phyloP scores from a whole-genome alignment of 2,329 filamentous ascomycete species.

The Nigrograna mackinnonii region DNA sequence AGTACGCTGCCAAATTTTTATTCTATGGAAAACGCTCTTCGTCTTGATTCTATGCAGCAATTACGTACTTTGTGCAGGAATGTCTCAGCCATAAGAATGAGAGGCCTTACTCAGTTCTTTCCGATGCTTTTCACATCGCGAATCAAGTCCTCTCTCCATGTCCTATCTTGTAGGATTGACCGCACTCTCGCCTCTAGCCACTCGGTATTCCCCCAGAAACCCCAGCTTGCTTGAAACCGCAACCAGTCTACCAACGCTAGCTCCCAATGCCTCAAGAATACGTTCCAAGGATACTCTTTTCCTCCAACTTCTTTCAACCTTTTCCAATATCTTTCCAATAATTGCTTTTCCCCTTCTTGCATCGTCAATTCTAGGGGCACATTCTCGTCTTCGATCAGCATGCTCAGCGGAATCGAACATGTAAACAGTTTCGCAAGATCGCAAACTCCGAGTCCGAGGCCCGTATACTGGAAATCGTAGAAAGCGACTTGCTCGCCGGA shows the following conservation, averaged over 20 bases:
- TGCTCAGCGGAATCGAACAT: conserved; percentile 62
- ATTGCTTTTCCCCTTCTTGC: conserved; percentile 51
- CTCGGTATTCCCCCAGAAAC: conserved; percentile 40
- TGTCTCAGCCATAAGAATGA: too few species aligned
- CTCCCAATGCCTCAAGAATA: conserved; percentile 66
- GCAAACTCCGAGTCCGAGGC: conserved; percentile 65
- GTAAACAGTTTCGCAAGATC: conserved; percentile 71
- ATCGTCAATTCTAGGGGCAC: conserved; percentile 51
- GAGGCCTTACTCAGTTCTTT: too few species aligned
- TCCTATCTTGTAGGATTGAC: conserved; percentile 24
- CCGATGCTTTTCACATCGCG: too few species aligned
- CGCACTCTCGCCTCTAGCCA: conserved; percentile 38
- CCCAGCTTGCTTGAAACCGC: conserved; percentile 45
- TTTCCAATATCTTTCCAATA: conserved; percentile 57
- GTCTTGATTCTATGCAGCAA: too few species aligned
- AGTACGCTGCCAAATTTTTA: too few species aligned
- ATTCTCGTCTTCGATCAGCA: conserved; percentile 47
- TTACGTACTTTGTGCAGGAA: too few species aligned
- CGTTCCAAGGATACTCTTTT: conserved; percentile 56
- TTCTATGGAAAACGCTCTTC: too few species aligned
- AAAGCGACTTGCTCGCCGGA: conserved; percentile 60
- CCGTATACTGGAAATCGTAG: conserved; percentile 72
- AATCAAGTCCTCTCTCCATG: conserved; percentile 21
- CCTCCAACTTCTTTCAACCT: conserved; percentile 36
- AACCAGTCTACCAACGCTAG: conserved; percentile 70